Base-by-base conservation (phyloP, 2,329 filamentous ascomycete species). In the Drechmeria coniospora region DNA sequence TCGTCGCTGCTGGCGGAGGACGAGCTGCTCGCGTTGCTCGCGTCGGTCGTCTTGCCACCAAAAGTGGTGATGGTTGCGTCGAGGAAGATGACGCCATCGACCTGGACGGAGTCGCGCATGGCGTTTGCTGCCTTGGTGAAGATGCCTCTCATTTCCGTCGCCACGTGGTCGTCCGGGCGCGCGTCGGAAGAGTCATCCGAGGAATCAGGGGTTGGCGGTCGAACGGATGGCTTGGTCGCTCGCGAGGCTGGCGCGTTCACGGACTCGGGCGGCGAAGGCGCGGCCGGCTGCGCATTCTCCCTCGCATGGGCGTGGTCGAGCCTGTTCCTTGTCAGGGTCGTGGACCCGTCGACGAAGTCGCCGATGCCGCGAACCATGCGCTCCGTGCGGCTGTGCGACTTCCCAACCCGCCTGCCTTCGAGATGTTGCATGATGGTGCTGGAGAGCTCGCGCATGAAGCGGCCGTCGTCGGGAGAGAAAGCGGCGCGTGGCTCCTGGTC, bases 61-160 rank as follows among this genome's bases (percentile, higher is more conserved):
- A 35, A 36, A 5, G 44, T 40, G 2, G 38, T 40, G 6, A 55
- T 40, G 7, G 54, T 52, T 1, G 50, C 44, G 3, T 52, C 47
- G 1, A 49, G 44, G 40, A 45, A 45, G 2, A 47, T 19, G n/a
- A 45, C 46, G 1, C 57, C 57, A 11, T 57, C 53, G 0, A 54
- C 46, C 10, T 56, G 52, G 4, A 63, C 41, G 0, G 56, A 52
- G 17, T 60, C 45, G 2, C 53, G 40, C 6, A 65, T 46, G 2
- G 63, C 45, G 14, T 51, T 51, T 9, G 60, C 54, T 8, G 61
- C 62, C 14, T 54, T 57, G 0, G 52, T 51, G 26, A 62, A 60
- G 2, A 61, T 20, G 14, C 12, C 13, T 17, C 9, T 23, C 23
- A 17, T 10, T 12, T 13, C 12, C 9, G 8, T 29, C 8, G 28